Conservation (phyloP, 148 eudicot species). For the Hydrangea macrophylla region DNA sequence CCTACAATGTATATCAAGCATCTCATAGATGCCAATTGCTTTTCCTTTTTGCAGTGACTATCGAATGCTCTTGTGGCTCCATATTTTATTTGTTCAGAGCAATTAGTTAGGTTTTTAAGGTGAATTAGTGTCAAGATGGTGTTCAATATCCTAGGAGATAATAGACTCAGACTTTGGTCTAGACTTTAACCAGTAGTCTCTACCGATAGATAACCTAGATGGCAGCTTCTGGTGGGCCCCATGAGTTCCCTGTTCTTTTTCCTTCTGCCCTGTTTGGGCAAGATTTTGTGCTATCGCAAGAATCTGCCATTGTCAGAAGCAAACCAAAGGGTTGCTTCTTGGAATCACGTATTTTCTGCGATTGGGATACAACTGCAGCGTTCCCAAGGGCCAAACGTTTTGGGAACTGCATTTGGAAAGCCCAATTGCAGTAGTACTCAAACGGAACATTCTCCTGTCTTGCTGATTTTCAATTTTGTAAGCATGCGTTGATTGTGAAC, state of each 20-base stretch:
- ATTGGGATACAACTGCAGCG: no score
- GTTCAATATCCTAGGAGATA: neutral
- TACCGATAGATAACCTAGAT: neutral
- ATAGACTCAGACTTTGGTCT: neutral
- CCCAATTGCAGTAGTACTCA: no score
- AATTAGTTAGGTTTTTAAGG: neutral
- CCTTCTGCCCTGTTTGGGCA: neutral
- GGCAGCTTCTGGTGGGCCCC: neutral
- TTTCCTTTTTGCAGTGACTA: neutral
- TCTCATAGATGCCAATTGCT: neutral
- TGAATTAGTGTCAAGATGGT: neutral
- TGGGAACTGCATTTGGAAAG: no score
- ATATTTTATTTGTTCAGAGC: neutral
- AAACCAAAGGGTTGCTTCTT: no score
- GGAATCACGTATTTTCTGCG: no score
- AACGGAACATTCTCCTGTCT: no score
- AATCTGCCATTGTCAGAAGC: no score
- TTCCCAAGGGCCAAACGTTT: no score
- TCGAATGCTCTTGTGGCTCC: neutral
- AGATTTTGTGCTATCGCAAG: no score
- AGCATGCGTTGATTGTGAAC: conserved; percentile 4
- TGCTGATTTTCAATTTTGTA: no score
- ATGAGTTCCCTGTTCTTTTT: neutral
- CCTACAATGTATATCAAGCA: no score
- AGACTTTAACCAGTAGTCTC: neutral